Base-by-base conservation (phyloP, 495 filamentous ascomycete species). In the Aspergillus sclerotiicarbonarius region DNA sequence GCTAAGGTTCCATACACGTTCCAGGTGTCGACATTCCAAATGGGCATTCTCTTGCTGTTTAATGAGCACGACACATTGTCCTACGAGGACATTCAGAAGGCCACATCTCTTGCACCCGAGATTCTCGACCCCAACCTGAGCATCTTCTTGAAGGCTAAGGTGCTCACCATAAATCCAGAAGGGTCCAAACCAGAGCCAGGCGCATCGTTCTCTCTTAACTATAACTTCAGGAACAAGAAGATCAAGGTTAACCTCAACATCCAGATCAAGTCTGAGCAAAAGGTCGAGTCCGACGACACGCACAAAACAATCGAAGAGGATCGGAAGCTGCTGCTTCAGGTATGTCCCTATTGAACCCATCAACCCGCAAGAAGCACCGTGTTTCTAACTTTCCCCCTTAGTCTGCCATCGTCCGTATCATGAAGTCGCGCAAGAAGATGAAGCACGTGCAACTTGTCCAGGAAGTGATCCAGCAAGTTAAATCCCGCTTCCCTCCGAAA, bases 281-380 rank as follows among this genome's bases (percentile, higher is more conserved):
- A 96, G 80, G 89, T 92, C 58, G 94, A 99, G 70, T 86, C 89
- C 53, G 92, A 90, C 35, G 95, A 98, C 71, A 99, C 94, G 9
- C 96, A 98, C 75, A 99, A 99, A 82, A 99, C 92, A 13, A 96
- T 99, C 60, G 95, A 99, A 75, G 94, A 98, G 74, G 94, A 99
- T 69, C 83, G 94, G 16, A 98, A 96, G 76, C 79, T 98, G 54
- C 79, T 99, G 30, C 89, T 98, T 76, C 94, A 98, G 87, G 94
- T 96, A 79, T 74, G 88, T 83, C 59, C 44, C 44, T n/a, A 29
- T 16, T 44, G 33, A 18, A 19, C 7, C 18, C 6, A 15, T 65
- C 61, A 16, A 54, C 21, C 37, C 15, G 25, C 33, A 56, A 54
- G 33, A 31, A 70, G 53, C 53, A 37, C 13, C 18, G 5, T 55